Evolutionary conservation across 345 rosid genomes (phyloP), one percentile per base, ranked within the genome.

Genomic region (Salix brachista): DNA sequence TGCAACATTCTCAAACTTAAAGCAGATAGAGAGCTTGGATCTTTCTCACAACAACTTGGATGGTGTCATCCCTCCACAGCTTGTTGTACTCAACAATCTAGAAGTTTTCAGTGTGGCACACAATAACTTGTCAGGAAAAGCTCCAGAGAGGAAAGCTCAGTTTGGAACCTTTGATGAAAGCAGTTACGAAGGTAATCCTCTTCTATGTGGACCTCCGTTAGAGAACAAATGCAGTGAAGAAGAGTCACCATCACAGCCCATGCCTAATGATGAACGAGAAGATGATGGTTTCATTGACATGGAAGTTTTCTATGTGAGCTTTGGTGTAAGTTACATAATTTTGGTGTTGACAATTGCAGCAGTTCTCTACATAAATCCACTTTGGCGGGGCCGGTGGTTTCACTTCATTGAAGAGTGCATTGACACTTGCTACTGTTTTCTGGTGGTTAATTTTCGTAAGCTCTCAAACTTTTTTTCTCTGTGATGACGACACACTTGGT

Each of bases 21-120:
- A n/a, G 5, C n/a, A 81, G 0, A 6, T 89, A 4, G 88, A 87
- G 71, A 84, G 86, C 14, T 65, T 86, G 56, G 88, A 82, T 65
- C 71, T 80, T 54, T 87, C 83, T 1, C 67, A 65, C 73, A 85
- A 86, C 64, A 39, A 67, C 34, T 83, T 85, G 70, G 16, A 4
- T 0, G 84, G 83, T 5, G 6, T 25, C 9, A 79, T 86, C 18
- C 84, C 89, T 52, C 52, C 75, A 0, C 16, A 75, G 2, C 67
- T 89, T 16, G 10, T 30, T 3, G 54, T 72, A 37, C 50, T 84
- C 12, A 7, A 74, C 18, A 13, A 2, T 18, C 16, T 83, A 46
- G 78, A 1, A 18, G 44, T 78, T 16, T 84, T 84, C 56, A 81
- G 70, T 41, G 42, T 39, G 11, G 79, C 87, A 0, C 36, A 84